phyloP scores from a whole-genome alignment of 306 rosid genomes.

The Cotoneaster glaucophyllus region DNA sequence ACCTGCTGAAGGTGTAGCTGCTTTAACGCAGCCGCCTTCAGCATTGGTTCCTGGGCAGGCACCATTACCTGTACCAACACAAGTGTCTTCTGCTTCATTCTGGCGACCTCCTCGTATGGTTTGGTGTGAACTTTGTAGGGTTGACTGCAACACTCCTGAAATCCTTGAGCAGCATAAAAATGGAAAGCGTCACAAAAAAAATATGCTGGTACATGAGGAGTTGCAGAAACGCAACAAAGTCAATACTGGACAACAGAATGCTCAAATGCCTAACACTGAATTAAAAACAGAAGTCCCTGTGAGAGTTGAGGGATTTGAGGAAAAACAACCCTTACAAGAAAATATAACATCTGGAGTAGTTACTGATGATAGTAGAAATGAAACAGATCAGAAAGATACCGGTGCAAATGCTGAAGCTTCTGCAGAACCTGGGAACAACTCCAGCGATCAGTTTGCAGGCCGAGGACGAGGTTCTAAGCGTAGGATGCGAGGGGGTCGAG shows the following conservation, averaged over 20 bases:
- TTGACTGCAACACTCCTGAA: conserved; percentile 74
- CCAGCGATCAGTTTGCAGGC: conserved; percentile 30
- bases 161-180: conserved; percentile 73
- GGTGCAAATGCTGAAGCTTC: conserved; percentile 37
- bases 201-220: conserved; percentile 49
- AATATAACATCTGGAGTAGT: conserved; percentile 28
- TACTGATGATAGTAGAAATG: conserved; percentile 33
- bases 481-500: conserved; percentile 56
- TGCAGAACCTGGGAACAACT: conserved; percentile 30
- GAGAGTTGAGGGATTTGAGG: conserved; percentile 36
- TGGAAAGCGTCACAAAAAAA: conserved; percentile 79
- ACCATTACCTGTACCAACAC: conserved; percentile 29
- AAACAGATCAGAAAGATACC: conserved; percentile 30
- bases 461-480: conserved; percentile 59
- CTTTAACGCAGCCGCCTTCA: conserved; percentile 34
- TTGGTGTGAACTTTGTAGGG: conserved; percentile 82
- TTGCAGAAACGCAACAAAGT: conserved; percentile 54
- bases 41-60: conserved; percentile 33
- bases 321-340: conserved; percentile 23
- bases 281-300: conserved; percentile 36
- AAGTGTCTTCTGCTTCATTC: conserved; percentile 42
- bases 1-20: conserved; percentile 35
- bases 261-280: conserved; percentile 41
- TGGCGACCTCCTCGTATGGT: conserved; percentile 35
- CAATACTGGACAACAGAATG: conserved; percentile 37